These are phyloP conservation scores for Pseudohalonectria lignicola DNA, from an alignment of 2,329 filamentous ascomycete species.

Conservation along the genomic window DNA sequence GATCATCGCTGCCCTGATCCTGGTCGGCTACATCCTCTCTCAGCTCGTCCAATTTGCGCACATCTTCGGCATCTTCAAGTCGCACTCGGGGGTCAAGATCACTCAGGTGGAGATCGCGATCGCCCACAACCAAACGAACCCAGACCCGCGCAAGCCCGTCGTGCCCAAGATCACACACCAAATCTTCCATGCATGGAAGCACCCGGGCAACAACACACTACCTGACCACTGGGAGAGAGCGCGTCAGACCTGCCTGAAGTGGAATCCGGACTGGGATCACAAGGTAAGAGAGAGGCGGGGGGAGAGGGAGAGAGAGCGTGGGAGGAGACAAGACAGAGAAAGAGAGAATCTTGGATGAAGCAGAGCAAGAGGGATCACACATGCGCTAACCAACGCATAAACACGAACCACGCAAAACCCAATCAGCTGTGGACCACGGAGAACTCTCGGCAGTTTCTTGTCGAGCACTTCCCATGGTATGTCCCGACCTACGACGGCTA, in stretches of 20 bases:
- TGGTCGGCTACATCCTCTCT: not conserved
- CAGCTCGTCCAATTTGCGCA: constrained; percentile 4
- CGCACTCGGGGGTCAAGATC: constrained; percentile 6
- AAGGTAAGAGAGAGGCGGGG: constrained; percentile 11
- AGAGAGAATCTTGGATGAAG: not conserved
- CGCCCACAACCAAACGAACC: constrained; percentile 4
- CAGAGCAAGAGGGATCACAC: too few relatives aligned
- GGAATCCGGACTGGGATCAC: constrained; percentile 16
- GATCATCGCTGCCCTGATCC: not conserved
- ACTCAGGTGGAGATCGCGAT: constrained; percentile 6
- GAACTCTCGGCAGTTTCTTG: constrained; percentile 59
- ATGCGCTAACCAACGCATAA: too few relatives aligned
- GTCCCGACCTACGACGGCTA: constrained; percentile 65
- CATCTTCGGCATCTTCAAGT: constrained; percentile 5
- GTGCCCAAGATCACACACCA: constrained; percentile 20
- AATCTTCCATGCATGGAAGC: constrained; percentile 16
- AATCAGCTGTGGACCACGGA: constrained; percentile 72
- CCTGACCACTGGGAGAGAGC: constrained; percentile 14
- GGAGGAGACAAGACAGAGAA: not conserved
- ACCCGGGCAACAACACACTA: constrained; percentile 11
- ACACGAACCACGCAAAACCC: too few relatives aligned
- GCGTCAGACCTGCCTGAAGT: constrained; percentile 12
- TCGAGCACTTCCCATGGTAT: constrained; percentile 67
- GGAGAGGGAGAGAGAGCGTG: not conserved
- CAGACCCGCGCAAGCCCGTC: constrained; percentile 4